phyloP scores from a whole-genome alignment of 768 basidiomycete genomes.

The Lactarius quietus region DNA sequence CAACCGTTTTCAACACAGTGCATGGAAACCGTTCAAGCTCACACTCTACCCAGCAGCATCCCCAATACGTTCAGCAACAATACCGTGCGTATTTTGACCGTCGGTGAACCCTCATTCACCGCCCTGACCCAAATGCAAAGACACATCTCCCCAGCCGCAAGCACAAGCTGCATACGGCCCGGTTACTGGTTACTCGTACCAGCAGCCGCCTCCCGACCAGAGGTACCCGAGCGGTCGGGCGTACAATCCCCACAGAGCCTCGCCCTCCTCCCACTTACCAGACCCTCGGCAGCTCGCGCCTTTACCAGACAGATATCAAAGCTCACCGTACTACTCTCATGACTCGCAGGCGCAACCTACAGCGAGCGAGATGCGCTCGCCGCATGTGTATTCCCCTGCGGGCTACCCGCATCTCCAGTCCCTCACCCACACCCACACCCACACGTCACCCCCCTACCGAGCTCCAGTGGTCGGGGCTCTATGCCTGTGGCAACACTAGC shows the following conservation, averaged over 20 bases:
- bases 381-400: constrained; percentile 13
- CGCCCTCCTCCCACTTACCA: constrained; percentile 9
- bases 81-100: constrained; percentile 18
- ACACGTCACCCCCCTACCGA: neutral
- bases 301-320: neutral
- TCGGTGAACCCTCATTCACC: neutral
- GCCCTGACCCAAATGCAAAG: constrained; percentile 12
- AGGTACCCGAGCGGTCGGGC: constrained; percentile 8
- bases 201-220: constrained; percentile 8
- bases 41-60: constrained; percentile 21
- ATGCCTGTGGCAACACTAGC: constrained; percentile 23
- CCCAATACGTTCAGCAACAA: constrained; percentile 9
- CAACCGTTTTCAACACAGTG: constrained; percentile 21
- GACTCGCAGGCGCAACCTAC: constrained; percentile 13
- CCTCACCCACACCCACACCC: neutral
- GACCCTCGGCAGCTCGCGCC: constrained; percentile 15
- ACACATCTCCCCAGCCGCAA: constrained; percentile 14
- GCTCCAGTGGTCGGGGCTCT: constrained; percentile 27
- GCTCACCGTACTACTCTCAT: constrained; percentile 5
- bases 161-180: constrained; percentile 5
- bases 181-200: constrained; percentile 1
- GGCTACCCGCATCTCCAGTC: constrained; percentile 14
- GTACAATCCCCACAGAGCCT: constrained; percentile 2
- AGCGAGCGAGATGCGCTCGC: constrained; percentile 20
- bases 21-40: constrained; percentile 10